These are phyloP conservation scores for Chlorella ohadii DNA, from an alignment of 139 green algal genomes.

Conservation along the genomic window DNA sequence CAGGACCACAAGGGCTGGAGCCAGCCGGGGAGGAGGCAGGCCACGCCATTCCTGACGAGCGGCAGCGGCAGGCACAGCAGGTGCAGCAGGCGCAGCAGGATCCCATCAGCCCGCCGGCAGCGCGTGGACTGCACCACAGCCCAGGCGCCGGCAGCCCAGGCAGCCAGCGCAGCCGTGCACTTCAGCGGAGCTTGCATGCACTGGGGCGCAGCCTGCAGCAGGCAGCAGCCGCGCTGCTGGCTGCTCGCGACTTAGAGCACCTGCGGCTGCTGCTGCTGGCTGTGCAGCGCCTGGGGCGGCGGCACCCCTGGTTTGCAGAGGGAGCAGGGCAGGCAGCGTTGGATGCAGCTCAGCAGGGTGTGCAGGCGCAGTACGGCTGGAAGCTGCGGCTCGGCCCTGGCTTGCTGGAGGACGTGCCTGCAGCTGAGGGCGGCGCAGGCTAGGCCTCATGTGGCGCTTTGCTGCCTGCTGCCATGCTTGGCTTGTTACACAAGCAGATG, in stretches of 20 bases:
- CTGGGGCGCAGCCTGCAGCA: slow-evolving; percentile 9
- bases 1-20: not conserved
- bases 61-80: not conserved
- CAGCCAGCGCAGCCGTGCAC: not conserved
- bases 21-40: not conserved
- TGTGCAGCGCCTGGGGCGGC: not conserved
- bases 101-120: not conserved
- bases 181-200: not conserved
- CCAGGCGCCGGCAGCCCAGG: not conserved
- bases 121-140: too few species aligned
- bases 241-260: slow-evolving; percentile 24
- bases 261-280: slow-evolving; percentile 31
- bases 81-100: not conserved
- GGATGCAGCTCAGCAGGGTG: not conserved
- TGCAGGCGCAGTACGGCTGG: slow-evolving; percentile 12
- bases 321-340: not conserved
- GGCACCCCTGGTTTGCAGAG: slow-evolving; percentile 11
- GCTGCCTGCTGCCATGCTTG: too few species aligned
- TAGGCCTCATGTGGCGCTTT: too few species aligned
- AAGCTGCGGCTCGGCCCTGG: not conserved
- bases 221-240: slow-evolving; percentile 6
- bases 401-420: slow-evolving; percentile 46
- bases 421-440: too few species aligned
- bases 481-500: too few species aligned
- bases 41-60: not conserved